Percentiles rank a stretch among this genome's conserved stretches.
These are phyloP conservation scores for Lactarius tabidus DNA, from an alignment of 768 basidiomycete genomes.

Conservation along the genomic window DNA sequence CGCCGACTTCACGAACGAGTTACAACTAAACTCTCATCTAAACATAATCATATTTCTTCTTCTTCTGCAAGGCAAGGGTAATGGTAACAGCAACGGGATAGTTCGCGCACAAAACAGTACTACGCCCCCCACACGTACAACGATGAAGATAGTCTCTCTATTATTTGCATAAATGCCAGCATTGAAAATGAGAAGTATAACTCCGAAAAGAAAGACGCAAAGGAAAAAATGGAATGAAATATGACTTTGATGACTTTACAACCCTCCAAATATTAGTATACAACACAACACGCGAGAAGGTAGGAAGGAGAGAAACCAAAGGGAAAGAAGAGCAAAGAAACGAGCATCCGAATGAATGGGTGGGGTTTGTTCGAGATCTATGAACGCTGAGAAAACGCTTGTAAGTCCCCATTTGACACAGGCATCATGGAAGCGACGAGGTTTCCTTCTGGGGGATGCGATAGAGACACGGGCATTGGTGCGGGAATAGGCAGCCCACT, in stretches of 20 bases:
- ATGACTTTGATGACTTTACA: constrained; percentile 20
- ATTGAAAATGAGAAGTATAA: constrained; percentile 13
- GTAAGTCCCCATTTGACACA: constrained; percentile 15
- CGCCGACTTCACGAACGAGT: background rate
- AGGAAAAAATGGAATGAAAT: background rate
- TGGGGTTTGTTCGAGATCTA: constrained; percentile 16
- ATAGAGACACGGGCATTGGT: background rate
- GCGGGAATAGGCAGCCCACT: constrained; percentile 18
- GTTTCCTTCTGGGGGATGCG: constrained; percentile 21
- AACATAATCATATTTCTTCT: background rate
- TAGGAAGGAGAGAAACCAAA: constrained; percentile 9
- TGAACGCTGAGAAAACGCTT: constrained; percentile 21
- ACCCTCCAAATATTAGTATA: constrained; percentile 22
- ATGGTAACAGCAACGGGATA: background rate
- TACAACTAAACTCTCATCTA: background rate
- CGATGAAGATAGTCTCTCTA: constrained; percentile 9
- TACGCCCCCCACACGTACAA: background rate
- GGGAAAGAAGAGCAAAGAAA: background rate
- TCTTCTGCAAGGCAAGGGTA: background rate
- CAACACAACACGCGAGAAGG: constrained; percentile 22
- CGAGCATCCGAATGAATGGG: constrained; percentile 3
- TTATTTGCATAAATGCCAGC: constrained; percentile 25
- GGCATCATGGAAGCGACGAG: constrained; percentile 1
- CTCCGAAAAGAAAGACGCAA: background rate
- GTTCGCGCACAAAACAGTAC: background rate